Conservation (phyloP, 768 basidiomycete genomes). For the Psilocybe cubensis region DNA sequence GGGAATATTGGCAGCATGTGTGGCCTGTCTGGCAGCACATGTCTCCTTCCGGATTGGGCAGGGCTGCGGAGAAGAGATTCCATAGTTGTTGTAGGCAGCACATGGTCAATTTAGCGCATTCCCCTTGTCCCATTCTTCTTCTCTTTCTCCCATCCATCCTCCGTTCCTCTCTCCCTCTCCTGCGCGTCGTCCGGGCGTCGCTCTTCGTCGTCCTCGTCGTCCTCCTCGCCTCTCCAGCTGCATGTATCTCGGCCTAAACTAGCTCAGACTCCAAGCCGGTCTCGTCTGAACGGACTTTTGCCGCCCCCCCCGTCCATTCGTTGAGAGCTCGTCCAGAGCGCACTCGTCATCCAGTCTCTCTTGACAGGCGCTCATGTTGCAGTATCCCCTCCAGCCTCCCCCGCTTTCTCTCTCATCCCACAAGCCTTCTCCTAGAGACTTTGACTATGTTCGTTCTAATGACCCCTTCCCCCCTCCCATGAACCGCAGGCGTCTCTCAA, state of each 20-base stretch:
- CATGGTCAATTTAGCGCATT: slow-evolving; percentile 20
- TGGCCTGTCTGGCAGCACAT: neutral
- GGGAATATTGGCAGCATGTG: slow-evolving; percentile 30
- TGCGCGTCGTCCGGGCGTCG: slow-evolving; percentile 28
- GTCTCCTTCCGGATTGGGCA: neutral
- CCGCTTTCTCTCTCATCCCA: slow-evolving; percentile 41
- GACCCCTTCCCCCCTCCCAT: slow-evolving; percentile 29
- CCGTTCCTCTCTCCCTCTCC: slow-evolving; percentile 14
- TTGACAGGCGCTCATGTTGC: slow-evolving; percentile 54
- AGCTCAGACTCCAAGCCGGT: slow-evolving; percentile 59
- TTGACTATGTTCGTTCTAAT: slow-evolving; percentile 47
- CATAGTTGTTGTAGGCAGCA: slow-evolving; percentile 17
- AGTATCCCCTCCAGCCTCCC: slow-evolving; percentile 51
- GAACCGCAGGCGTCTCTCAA: slow-evolving; percentile 41
- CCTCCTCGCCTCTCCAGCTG: slow-evolving; percentile 26
- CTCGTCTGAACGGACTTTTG: slow-evolving; percentile 52
- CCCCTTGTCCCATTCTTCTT: slow-evolving; percentile 9
- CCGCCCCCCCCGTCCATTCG: neutral
- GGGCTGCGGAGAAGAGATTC: slow-evolving; percentile 6
- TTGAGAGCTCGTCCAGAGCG: slow-evolving; percentile 22
- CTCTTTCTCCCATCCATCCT: slow-evolving; percentile 25
- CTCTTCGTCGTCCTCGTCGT: slow-evolving; percentile 18
- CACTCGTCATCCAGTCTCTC: slow-evolving; percentile 23
- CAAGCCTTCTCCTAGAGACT: slow-evolving; percentile 35
- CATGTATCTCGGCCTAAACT: slow-evolving; percentile 43